These are phyloP conservation scores for Penicillium herquei DNA, from an alignment of 495 filamentous ascomycete genomes.

Conservation along the genomic window DNA sequence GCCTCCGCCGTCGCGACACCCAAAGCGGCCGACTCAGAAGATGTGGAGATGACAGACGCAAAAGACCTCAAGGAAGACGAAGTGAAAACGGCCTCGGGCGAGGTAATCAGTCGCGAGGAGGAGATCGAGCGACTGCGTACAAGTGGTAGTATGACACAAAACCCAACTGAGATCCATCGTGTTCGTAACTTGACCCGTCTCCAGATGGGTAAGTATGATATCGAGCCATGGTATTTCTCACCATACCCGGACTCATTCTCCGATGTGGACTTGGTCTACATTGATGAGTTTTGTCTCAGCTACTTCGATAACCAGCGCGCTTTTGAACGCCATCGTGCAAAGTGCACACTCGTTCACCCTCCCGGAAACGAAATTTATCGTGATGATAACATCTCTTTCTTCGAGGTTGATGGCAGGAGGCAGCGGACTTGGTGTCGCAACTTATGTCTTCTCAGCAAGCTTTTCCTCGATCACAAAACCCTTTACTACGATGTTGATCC, in stretches of 20 bases:
- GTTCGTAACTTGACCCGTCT: slow-evolving; percentile 90
- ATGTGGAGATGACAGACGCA: slow-evolving; percentile 64
- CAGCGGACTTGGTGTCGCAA: slow-evolving; percentile 97
- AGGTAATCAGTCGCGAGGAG: slow-evolving; percentile 75
- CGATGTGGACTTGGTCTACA: slow-evolving; percentile 84
- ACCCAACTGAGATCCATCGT: slow-evolving; percentile 92
- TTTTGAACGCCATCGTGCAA: slow-evolving; percentile 80
- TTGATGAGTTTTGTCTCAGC: slow-evolving; percentile 94
- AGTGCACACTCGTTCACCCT: slow-evolving; percentile 89
- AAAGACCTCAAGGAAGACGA: slow-evolving; percentile 37
- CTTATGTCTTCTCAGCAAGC: slow-evolving; percentile 87
- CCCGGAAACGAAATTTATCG: slow-evolving; percentile 98
- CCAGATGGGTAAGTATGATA: slow-evolving; percentile 87
- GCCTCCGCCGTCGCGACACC: slow-evolving; percentile 54
- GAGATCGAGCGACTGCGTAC: slow-evolving; percentile 95
- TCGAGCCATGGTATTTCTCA: slow-evolving; percentile 98
- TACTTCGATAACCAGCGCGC: slow-evolving; percentile 80
- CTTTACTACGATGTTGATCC: slow-evolving; percentile 99
- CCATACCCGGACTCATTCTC: slow-evolving; percentile 89
- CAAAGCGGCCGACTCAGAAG: slow-evolving; percentile 53
- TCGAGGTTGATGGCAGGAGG: slow-evolving; percentile 94
- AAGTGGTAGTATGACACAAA: slow-evolving; percentile 96
- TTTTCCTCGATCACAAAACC: slow-evolving; percentile 98
- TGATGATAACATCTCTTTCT: slow-evolving; percentile 91
- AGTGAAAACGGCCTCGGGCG: slow-evolving; percentile 35